phyloP scores from a whole-genome alignment of 1,139 yeast genomes.

The Suhomyces anneliseae region DNA sequence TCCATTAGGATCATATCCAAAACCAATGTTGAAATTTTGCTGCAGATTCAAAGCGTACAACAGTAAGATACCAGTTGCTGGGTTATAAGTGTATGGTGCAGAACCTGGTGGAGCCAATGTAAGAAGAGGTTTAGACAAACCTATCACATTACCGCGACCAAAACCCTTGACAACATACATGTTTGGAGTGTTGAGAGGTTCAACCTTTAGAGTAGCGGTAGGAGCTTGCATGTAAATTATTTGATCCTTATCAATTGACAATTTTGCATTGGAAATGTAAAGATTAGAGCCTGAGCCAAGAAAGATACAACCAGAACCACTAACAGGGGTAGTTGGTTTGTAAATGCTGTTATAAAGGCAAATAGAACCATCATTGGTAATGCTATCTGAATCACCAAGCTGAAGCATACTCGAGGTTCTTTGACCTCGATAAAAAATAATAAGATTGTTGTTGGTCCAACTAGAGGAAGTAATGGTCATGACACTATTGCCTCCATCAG shows the following conservation, averaged over 20 bases:
- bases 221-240: conserved; percentile 15
- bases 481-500: conserved; percentile 10
- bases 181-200: conserved; percentile 17
- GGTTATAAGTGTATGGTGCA: conserved; percentile 14
- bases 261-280: conserved; percentile 9
- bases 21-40: conserved; percentile 26
- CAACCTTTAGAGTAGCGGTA: conserved; percentile 13
- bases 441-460: conserved; percentile 17
- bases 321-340: conserved; percentile 12
- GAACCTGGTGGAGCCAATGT: too few species aligned
- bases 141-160: conserved; percentile 31
- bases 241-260: conserved; percentile 11
- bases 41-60: conserved; percentile 10
- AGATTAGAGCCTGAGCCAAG: conserved; percentile 11
- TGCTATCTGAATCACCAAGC: conserved; percentile 8
- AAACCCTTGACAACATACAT: conserved; percentile 30
- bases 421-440: conserved; percentile 11
- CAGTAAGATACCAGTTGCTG: conserved; percentile 23
- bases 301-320: conserved; percentile 18
- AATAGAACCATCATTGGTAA: conserved; percentile 16
- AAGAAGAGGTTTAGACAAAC: too few species aligned
- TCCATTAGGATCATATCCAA: conserved; percentile 13
- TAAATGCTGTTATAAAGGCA: conserved; percentile 16
- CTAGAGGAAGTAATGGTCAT: conserved; percentile 11
- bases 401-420: conserved; percentile 11